phyloP scores from a whole-genome alignment of 164 flowering plant species.

The Liquidambar formosana region DNA sequence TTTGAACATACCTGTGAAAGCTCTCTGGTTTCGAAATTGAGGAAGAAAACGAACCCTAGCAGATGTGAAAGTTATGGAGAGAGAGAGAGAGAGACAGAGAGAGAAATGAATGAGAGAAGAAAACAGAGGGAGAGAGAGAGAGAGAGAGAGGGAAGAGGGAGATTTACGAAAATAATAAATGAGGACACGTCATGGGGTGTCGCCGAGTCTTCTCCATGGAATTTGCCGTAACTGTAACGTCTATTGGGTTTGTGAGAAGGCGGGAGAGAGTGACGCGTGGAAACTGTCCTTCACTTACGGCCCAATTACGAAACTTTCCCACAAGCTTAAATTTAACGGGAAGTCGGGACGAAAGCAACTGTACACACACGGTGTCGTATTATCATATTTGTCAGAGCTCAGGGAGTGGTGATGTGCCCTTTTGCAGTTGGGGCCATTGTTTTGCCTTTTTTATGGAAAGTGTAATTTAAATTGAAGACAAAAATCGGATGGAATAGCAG shows the following conservation, averaged over 20 bases:
- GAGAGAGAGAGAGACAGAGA: conserved; percentile 8
- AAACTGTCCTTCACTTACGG: conserved; percentile 9
- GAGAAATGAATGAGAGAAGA: conserved; percentile 1
- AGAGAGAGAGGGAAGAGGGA: conserved; percentile 2
- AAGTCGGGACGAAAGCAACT: conserved; percentile 6
- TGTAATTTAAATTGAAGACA: too few species aligned
- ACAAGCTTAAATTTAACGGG: conserved; percentile 33
- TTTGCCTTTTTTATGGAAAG: too few species aligned
- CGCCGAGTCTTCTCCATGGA: not conserved
- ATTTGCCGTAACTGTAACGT: conserved; percentile 34
- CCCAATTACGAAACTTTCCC: conserved; percentile 7
- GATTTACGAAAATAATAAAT: conserved; percentile 18
- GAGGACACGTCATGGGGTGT: conserved; percentile 17
- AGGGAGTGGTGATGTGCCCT: too few species aligned
- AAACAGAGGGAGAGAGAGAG: conserved; percentile 11
- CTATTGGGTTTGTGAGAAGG: not conserved
- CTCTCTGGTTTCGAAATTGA: conserved; percentile 13
- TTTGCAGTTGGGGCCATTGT: too few species aligned
- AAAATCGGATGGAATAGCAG: too few species aligned
- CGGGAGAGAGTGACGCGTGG: conserved; percentile 14
- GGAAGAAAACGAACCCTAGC: conserved; percentile 23
- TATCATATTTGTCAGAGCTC: too few species aligned
- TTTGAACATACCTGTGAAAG: conserved; percentile 17
- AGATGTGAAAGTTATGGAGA: too few species aligned
- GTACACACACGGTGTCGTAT: conserved; percentile 8